Base-by-base conservation (phyloP, 371 early-diverging fungal species). In the Phascolomyces articulosus region DNA sequence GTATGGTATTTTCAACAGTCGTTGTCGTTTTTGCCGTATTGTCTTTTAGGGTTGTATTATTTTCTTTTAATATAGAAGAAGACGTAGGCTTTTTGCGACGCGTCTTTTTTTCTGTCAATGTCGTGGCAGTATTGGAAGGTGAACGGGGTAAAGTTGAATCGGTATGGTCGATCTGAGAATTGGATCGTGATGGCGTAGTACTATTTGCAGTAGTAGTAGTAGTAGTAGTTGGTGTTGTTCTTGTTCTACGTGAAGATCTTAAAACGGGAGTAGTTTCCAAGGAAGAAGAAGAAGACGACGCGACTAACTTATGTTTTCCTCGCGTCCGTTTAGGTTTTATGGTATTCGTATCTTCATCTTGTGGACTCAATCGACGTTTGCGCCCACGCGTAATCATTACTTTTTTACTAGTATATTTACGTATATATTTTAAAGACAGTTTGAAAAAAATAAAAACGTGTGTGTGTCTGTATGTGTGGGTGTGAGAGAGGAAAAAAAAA, bases 311-410 rank as follows among this genome's bases (percentile, higher is more conserved):
- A 21, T 41, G 47, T 23, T 47, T 59, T n/a, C 40, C 38, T 44
- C 40, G 40, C 9, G 60, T 38, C 44, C 54, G 54, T 53, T 58
- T 34, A 38, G 58, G 58, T 40, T 27, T 40, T 7, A 18, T 29
- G 10, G 58, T 40, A 11, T 40, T 40, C 28, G 18, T 24, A 7
- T 11, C 15, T 24, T 47, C 47, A 20, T 59, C 60, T n/a, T 59
- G 40, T 28, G 60, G 44, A 18, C 47, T 59, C 44, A 29, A 44
- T 47, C 40, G 34, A 1, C 60, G 60, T 59, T 59, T 59, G 16
- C 60, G 60, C 60, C 60, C 60, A 29, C 60, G 60, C 53, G 62
- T 61, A 47, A 61, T 61, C 62, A 61, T 61, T 41, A 26, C 44
- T 58, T 44, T 44, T 44, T 27, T 34, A 31, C 2, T 57, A 11